Evolutionary conservation across 2,329 filamentous ascomycete genomes (phyloP), one percentile per base, ranked within the genome.

Genomic region (Amauroascus verrucosus): DNA sequence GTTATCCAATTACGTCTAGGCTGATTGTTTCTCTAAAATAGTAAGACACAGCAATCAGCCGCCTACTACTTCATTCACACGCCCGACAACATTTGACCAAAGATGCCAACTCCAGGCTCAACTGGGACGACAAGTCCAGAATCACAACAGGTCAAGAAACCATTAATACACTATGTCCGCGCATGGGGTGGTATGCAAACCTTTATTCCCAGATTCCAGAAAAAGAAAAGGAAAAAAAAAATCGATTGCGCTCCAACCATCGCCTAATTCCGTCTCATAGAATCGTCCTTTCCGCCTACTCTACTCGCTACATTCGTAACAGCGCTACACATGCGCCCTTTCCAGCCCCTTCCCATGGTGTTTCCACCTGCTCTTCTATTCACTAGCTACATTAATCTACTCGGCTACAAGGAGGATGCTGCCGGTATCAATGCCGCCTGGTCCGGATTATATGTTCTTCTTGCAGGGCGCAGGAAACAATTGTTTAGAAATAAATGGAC

Each of bases 301-400:
- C 67, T 83, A 11, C 77, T 84, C 41, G 83, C 83, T 54, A 83
- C 82, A 7, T 72, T 86, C 41, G 78, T 85, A 59, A 77, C 81
- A 38, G 80, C 82, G 9, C 80, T 85, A 61, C 79, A 85, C 70
- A 72, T 78, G 41, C 79, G 80, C n/a, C 83, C 83, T 6, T 81
- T 83, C 66, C 81, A 83, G 64, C 63, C 74, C 6, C 71, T 86
- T 0, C 83, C 83, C 3, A 82, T 86, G 77, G 67, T 83, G 58
- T 85, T 86, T 64, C 78, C 82, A 3, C 82, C 82, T 1, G 70
- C 83, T 53, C 73, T 86, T 2, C 74, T 85, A 55, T 83, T 85
- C 69, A 78, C 77, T 49, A 79, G 78, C 54, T 86, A 85, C 63
- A 70, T 85, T 43, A 85, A 85, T 63, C 62, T 85, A 28, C 75